Conservation (phyloP, 2,329 filamentous ascomycete species). For the Dendryphion nanum region DNA sequence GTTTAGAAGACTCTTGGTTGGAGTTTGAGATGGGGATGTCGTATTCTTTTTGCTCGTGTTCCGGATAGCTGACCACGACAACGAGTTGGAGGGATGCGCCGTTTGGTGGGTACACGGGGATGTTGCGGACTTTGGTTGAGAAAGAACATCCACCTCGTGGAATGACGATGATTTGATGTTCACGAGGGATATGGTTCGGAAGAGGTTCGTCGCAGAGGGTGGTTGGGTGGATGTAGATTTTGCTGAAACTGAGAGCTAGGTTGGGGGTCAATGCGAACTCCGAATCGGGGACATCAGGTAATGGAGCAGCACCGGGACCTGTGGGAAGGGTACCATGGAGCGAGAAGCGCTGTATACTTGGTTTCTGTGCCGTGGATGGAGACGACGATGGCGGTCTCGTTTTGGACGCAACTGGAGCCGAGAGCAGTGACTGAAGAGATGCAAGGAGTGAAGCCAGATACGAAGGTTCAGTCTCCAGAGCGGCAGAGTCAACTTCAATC, state of each 20-base stretch:
- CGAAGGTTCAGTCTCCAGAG: constrained; percentile 23
- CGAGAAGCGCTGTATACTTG: constrained; percentile 20
- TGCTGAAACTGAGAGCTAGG: constrained; percentile 64
- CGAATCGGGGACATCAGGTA: constrained; percentile 58
- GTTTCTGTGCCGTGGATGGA: constrained; percentile 6
- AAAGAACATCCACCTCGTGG: constrained; percentile 83
- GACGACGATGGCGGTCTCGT: constrained; percentile 8
- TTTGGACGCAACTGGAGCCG: constrained; percentile 17
- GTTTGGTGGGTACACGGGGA: constrained; percentile 72
- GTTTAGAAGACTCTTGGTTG: no score
- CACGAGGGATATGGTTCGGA: constrained; percentile 49
- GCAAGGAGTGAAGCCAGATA: constrained; percentile 36
- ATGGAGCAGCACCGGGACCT: constrained; percentile 65
- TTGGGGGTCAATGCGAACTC: constrained; percentile 30
- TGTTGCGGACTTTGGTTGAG: constrained; percentile 75
- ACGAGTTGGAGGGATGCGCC: constrained; percentile 71
- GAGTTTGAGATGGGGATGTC: constrained; percentile 4
- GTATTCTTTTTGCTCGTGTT: constrained; percentile 38
- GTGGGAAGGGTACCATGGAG: constrained; percentile 55
- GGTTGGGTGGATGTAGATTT: constrained; percentile 65
- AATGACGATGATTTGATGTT: constrained; percentile 76
- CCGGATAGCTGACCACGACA: constrained; percentile 67
- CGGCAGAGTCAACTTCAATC: constrained; percentile 23
- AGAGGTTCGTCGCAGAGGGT: constrained; percentile 63
- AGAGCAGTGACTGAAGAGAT: constrained; percentile 35